Base-by-base conservation (phyloP, 768 basidiomycete genomes). In the Atractiella rhizophila region DNA sequence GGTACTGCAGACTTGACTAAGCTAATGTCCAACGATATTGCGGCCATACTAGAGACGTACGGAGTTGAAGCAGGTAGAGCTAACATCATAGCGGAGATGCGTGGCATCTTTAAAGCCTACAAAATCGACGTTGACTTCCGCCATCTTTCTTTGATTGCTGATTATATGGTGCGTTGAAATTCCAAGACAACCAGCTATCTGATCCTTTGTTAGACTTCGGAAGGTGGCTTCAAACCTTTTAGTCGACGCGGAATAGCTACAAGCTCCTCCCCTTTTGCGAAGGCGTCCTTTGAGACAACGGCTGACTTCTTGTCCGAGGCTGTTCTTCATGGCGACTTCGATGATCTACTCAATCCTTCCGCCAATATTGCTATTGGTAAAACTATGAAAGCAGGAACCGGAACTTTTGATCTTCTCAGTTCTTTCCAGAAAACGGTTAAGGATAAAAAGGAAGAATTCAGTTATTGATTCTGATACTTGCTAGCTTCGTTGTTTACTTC, bases 281-380 rank as follows among this genome's bases (percentile, higher is more conserved):
- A 96, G 59, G 91, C 91, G 1, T 91, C 85, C 8, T 98, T 80
- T 60, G 91, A 96, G 61, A 94, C 86, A 4, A 96, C 88, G 0
- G 79, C 76, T 2, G 66, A 74, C 1, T 91, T 98, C 66, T 59
- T 98, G 50, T 79, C 86, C 4, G 82, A 98, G 44, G 88, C 91
- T 16, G 81, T 85, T 0, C 63, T 98, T 35, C 73, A 75, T 56
- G 91, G 91, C 20, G 91, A 96, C 62, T 94, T 80, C 60, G 88
- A 96, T 57, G 76, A 85, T 54, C 64, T 94, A 49, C 69, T 71
- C 18, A 37, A 31, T 19, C 88, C 88, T 2, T 85, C 85, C 4
- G 77, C 82, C 1, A 81, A 73, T 56, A 76, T 98, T 57, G 86
- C 94, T 25, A 51, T 91, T 44, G 88, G 88, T 31, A 68, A 75